Percentiles rank a stretch among this genome's conserved stretches.
These are phyloP conservation scores for Picochlorum sp. DNA, from an alignment of 139 green algal species.

Conservation along the genomic window DNA sequence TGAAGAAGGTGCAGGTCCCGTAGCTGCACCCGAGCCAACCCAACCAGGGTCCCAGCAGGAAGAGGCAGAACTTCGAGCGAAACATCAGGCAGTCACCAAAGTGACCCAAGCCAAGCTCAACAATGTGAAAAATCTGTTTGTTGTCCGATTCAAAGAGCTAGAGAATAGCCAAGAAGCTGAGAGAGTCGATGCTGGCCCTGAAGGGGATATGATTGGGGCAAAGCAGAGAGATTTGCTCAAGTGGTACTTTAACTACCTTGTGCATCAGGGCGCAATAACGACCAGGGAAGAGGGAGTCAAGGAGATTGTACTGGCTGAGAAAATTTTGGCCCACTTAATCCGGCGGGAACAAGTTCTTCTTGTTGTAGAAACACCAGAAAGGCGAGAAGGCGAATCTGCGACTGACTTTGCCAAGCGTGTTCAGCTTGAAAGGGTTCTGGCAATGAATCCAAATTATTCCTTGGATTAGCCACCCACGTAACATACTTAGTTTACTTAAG, in stretches of 20 bases:
- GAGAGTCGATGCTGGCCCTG: constrained; percentile 8
- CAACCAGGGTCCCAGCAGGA: constrained; percentile 14
- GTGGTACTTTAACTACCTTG: constrained; percentile 74
- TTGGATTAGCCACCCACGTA: constrained; percentile 6
- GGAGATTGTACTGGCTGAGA: constrained; percentile 29
- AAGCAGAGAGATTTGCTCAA: constrained; percentile 65
- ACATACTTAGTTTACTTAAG: constrained; percentile 1
- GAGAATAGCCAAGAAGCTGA: constrained; percentile 14
- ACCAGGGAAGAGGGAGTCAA: constrained; percentile 29
- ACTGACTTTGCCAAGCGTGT: constrained; percentile 36
- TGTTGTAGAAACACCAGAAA: constrained; percentile 46
- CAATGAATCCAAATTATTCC: constrained; percentile 66
- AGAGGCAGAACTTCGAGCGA: background rate
- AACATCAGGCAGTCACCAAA: constrained; percentile 21
- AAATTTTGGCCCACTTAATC: constrained; percentile 68
- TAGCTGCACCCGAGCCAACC: background rate
- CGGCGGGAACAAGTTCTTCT: constrained; percentile 46
- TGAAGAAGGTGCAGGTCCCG: background rate
- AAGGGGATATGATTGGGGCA: constrained; percentile 25
- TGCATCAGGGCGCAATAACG: constrained; percentile 24
- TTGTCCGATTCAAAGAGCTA: constrained; percentile 40
- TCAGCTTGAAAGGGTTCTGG: constrained; percentile 56
- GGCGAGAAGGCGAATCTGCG: constrained; percentile 35
- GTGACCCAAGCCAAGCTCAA: constrained; percentile 63
- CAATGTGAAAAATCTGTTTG: constrained; percentile 63